phyloP scores from a whole-genome alignment of 2,329 filamentous ascomycete species.

The Iodosphaeria phyllophila region DNA sequence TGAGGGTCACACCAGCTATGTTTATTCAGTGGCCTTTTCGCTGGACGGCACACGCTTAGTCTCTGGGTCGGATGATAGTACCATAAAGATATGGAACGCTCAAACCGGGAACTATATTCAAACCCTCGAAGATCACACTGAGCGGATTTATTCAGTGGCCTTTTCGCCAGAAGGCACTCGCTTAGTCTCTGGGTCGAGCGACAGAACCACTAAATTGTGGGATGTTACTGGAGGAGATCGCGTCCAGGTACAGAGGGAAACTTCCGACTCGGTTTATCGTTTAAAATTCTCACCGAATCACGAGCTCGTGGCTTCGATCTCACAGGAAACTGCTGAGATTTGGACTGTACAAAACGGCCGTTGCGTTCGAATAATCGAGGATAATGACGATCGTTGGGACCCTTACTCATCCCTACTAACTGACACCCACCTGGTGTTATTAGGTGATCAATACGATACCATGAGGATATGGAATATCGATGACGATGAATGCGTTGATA shows the following conservation, averaged over 20 bases:
- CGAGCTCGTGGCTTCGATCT: no score
- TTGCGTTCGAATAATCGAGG: no score
- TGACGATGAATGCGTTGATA: not conserved
- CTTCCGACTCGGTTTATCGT: no score
- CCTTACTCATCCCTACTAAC: no score
- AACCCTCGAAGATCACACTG: not conserved
- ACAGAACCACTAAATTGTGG: not conserved
- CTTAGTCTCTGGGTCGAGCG: not conserved
- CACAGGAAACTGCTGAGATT: no score
- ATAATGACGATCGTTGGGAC: no score
- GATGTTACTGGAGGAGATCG: not conserved
- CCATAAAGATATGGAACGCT: not conserved
- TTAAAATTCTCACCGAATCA: no score
- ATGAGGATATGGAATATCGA: no score
- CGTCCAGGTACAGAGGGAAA: no score
- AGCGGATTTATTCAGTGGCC: conserved; percentile 16
- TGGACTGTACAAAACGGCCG: no score
- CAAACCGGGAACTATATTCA: not conserved
- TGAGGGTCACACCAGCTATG: conserved; percentile 99
- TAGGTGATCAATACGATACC: no score
- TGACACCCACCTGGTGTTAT: no score
- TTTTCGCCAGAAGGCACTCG: conserved; percentile 40
- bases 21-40: conserved; percentile 97
- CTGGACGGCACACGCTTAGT: not conserved
- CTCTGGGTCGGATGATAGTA: not conserved